Evolutionary conservation across 2,329 filamentous ascomycete species (phyloP).

Genomic region (Aspergillus novoparasiticus): DNA sequence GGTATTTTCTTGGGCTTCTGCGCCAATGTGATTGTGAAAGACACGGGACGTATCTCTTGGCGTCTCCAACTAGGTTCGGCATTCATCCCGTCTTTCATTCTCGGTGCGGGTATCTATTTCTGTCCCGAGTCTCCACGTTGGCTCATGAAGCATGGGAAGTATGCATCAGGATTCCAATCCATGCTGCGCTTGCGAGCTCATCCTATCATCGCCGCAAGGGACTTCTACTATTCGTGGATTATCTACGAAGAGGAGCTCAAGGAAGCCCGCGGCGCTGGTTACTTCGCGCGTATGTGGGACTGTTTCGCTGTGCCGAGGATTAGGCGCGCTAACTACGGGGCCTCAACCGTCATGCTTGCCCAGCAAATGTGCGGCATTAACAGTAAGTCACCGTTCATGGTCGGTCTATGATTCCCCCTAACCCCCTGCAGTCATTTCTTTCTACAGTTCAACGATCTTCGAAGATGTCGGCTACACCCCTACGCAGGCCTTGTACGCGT

Average conservation of each 20-base stretch:
- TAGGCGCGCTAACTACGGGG: conserved; percentile 68
- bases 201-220: conserved; percentile 54
- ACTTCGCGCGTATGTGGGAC: conserved; percentile 59
- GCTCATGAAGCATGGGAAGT: conserved; percentile 26
- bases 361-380: conserved; percentile 67
- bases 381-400: conserved; percentile 17
- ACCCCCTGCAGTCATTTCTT: conserved; percentile 56
- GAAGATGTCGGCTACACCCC: conserved; percentile 55
- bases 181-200: conserved; percentile 23
- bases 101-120: conserved; percentile 37
- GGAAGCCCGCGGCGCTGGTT: conserved; percentile 52
- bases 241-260: conserved; percentile 51
- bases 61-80: conserved; percentile 65
- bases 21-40: conserved; percentile 65
- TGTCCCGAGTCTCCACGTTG: conserved; percentile 33
- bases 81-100: conserved; percentile 63
- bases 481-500: conserved; percentile 61
- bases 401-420: conserved; percentile 45
- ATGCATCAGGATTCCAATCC: conserved; percentile 19
- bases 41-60: conserved; percentile 61
- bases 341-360: conserved; percentile 76
- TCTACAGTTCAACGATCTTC: conserved; percentile 67
- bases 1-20: conserved; percentile 66
- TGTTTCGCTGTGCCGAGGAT: conserved; percentile 51
- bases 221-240: conserved; percentile 62